Evolutionary conservation across 2,329 filamentous ascomycete genomes (phyloP), one percentile per base, ranked within the genome.

Genomic region (Cladophialophora immunda): DNA sequence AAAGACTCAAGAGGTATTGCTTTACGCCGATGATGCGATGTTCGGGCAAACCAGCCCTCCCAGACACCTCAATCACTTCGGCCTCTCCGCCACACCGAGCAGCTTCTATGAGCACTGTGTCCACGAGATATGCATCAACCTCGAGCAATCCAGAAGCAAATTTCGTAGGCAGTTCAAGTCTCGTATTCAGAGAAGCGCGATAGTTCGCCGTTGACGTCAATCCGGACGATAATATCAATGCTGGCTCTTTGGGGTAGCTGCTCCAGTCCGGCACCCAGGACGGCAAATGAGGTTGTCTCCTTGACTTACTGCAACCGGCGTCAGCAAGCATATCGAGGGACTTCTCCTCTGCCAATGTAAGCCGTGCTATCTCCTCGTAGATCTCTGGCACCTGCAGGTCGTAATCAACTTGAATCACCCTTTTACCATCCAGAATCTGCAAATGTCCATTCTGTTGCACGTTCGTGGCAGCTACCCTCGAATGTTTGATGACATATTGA

Each of bases 21-120:
- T 50, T 50, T 25, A 50, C 11, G 45, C 45, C 22, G 45, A 50
- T 50, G 45, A 50, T 50, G 19, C 45, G 45, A 50, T 50, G 45
- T 27, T 25, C 9, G 9, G 11, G 45, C 11, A 50, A 25, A 4
- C 8, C 45, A 22, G 22, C 22, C 45, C 13, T 15, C 45, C 45
- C 45, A 25, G 19, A 25, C 11, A 50, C 19, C 13, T 25, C 45
- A 25, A 50, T 25, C 19, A 50, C 45, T 19, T 50, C 45, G 19
- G 45, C 27, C 45, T 50, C 45, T 13, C 45, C 45, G 5, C 9
- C 45, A 15, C 3, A 25, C 15, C 45, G 45, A 9, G 45, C 45
- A 25, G 45, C 45, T 50, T 50, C 45, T 13, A 50, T 50, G 22
- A 50, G 45, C 19, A 50, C 45, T 15, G 22, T 50, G 45, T 50